Percentiles rank a stretch among this genome's conserved stretches.
These are phyloP conservation scores for Gillenia trifoliata DNA, from an alignment of 306 rosid species.

Conservation along the genomic window DNA sequence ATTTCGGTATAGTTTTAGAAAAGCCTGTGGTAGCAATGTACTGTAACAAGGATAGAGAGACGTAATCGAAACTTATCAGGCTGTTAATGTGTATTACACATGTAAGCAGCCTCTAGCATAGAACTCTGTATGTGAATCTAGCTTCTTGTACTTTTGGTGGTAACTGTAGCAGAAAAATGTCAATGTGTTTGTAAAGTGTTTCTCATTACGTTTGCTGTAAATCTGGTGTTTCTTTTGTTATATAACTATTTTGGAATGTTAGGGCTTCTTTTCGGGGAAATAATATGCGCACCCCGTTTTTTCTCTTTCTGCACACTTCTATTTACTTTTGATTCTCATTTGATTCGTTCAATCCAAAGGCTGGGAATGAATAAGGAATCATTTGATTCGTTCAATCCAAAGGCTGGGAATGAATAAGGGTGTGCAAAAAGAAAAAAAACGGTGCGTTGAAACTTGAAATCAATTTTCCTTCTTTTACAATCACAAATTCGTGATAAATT, in stretches of 20 bases:
- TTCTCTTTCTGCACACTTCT: background rate
- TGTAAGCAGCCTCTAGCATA: conserved; percentile 24
- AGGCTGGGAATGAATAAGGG: too few relatives aligned
- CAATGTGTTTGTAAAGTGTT: conserved; percentile 32
- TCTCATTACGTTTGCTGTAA: conserved; percentile 26
- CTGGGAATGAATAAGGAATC: too few relatives aligned
- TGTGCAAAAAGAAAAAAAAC: too few relatives aligned
- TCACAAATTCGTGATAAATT: too few relatives aligned
- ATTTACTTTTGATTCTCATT: too few relatives aligned
- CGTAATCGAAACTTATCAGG: conserved; percentile 11
- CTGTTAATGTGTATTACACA: conserved; percentile 16
- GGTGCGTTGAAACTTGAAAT: too few relatives aligned
- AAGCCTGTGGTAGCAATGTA: conserved; percentile 42
- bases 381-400: too few relatives aligned
- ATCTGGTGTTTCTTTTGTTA: background rate
- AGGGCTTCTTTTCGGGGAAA: too few relatives aligned
- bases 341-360: too few relatives aligned
- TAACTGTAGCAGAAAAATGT: conserved; percentile 35
- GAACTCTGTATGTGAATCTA: conserved; percentile 26
- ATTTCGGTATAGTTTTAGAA: conserved; percentile 29
- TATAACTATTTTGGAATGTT: background rate
- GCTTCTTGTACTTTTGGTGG: conserved; percentile 24
- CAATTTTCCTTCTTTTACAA: too few relatives aligned
- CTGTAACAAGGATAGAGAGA: conserved; percentile 34
- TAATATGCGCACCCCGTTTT: background rate